phyloP scores from a whole-genome alignment of 2,329 filamentous ascomycete genomes.

The Malbranchea cinnamomea region DNA sequence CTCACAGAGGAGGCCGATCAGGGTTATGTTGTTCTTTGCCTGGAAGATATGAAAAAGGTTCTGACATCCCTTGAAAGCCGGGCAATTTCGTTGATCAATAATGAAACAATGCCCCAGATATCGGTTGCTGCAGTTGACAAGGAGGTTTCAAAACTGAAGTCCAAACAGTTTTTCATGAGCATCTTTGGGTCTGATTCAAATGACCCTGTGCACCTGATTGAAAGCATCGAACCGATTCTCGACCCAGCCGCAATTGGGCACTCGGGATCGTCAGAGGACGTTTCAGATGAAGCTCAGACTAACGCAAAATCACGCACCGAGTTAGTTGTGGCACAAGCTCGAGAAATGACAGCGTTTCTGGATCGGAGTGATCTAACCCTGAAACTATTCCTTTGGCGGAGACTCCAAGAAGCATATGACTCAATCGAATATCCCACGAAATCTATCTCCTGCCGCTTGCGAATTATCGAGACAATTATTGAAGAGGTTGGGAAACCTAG shows the following conservation, averaged over 20 bases:
- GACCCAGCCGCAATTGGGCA: conserved; percentile 43
- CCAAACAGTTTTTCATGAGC: conserved; percentile 88
- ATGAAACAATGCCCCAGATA: conserved; percentile 74
- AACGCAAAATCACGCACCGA: too few species aligned
- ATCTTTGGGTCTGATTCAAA: conserved; percentile 73
- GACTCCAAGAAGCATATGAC: conserved; percentile 77
- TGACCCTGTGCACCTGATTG: conserved; percentile 72
- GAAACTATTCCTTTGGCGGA: conserved; percentile 75
- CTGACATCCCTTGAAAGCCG: conserved; percentile 35
- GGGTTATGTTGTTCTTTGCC: conserved; percentile 45
- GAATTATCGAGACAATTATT: conserved; percentile 71
- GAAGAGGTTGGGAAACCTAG: conserved; percentile 49
- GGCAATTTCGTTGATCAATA: conserved; percentile 57
- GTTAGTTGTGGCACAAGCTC: conserved; percentile 13
- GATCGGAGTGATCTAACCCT: conserved; percentile 67
- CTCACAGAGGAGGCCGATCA: conserved; percentile 40
- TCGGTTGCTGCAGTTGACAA: conserved; percentile 72
- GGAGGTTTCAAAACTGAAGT: conserved; percentile 82
- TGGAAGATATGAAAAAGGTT: conserved; percentile 45
- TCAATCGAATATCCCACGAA: conserved; percentile 76
- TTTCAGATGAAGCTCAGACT: not conserved
- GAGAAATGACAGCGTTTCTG: conserved; percentile 75
- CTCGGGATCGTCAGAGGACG: not conserved
- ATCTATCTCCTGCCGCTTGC: conserved; percentile 72
- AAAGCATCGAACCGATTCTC: conserved; percentile 80